Percentiles rank a stretch among this genome's conserved stretches.
Evolutionary conservation across 2,329 filamentous ascomycete species (phyloP).

Genomic region (Erysiphe neolycopersici): DNA sequence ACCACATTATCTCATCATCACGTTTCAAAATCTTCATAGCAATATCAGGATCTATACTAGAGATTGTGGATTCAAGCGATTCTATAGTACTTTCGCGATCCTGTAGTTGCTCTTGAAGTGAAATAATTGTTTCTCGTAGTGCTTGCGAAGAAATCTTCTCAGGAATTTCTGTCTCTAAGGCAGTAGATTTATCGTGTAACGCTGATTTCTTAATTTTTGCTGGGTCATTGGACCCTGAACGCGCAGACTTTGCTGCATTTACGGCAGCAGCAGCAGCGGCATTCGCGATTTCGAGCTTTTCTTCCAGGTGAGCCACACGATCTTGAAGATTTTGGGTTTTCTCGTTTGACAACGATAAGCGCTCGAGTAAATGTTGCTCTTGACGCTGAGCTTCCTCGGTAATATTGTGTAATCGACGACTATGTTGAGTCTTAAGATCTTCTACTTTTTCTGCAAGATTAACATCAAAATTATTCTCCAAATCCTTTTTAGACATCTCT

Average conservation of each 20-base stretch:
- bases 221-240: constrained; percentile 4
- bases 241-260: constrained; percentile 12
- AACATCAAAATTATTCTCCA: constrained; percentile 22
- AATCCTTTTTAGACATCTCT: constrained; percentile 35
- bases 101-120: constrained; percentile 87
- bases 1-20: constrained; percentile 83
- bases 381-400: constrained; percentile 59
- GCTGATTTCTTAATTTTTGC: constrained; percentile 1
- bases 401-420: constrained; percentile 43
- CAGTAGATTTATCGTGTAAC: constrained; percentile 11
- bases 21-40: constrained; percentile 65
- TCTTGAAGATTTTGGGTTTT: constrained; percentile 72
- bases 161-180: constrained; percentile 26
- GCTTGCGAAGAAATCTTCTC: constrained; percentile 89
- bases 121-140: constrained; percentile 82
- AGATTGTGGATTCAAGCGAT: constrained; percentile 46
- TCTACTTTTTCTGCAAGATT: constrained; percentile 45
- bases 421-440: constrained; percentile 49
- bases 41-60: constrained; percentile 47
- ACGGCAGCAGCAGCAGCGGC: constrained; percentile 36
- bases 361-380: constrained; percentile 57
- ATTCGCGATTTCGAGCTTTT: constrained; percentile 73
- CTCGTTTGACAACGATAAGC: constrained; percentile 55
- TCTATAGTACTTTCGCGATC: constrained; percentile 81
- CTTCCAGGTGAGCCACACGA: constrained; percentile 59